phyloP scores from a whole-genome alignment of 306 rosid genomes.

The Lathyrus tuberosus region DNA sequence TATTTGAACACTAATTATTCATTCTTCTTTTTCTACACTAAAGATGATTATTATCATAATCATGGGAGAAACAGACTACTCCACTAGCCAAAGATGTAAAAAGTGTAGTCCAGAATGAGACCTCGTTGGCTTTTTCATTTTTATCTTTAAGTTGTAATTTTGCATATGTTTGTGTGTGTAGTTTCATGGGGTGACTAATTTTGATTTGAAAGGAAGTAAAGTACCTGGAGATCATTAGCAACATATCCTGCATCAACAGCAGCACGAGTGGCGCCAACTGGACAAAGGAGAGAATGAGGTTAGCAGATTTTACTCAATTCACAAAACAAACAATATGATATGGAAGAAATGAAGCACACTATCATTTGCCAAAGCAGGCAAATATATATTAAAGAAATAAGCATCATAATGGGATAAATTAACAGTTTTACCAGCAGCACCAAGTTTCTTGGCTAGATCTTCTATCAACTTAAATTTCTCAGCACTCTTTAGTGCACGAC shows the following conservation, averaged over 20 bases:
- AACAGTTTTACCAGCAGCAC: constrained; percentile 77
- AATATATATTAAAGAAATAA: too few species aligned
- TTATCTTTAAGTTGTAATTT: constrained; percentile 29
- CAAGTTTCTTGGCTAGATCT: constrained; percentile 83
- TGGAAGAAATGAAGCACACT: too few species aligned
- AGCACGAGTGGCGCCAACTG: constrained; percentile 97
- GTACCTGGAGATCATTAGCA: constrained; percentile 92
- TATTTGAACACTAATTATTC: not conserved
- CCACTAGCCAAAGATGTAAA: constrained; percentile 24
- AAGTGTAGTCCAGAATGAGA: constrained; percentile 26
- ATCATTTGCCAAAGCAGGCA: too few species aligned
- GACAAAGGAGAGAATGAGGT: constrained; percentile 43
- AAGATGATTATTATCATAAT: constrained; percentile 15
- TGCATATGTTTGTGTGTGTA: not conserved
- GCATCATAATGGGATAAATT: constrained; percentile 28
- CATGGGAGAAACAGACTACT: constrained; percentile 4
- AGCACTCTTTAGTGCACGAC: constrained; percentile 86
- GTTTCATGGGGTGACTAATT: not conserved
- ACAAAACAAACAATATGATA: constrained; percentile 26
- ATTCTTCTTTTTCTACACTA: not conserved
- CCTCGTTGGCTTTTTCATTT: not conserved
- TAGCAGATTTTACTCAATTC: constrained; percentile 31
- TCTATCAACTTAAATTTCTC: constrained; percentile 95
- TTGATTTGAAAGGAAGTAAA: constrained; percentile 30
- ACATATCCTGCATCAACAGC: constrained; percentile 98